Conservation (phyloP, 2,329 filamentous ascomycete species). For the Aspergillus novofumigatus region DNA sequence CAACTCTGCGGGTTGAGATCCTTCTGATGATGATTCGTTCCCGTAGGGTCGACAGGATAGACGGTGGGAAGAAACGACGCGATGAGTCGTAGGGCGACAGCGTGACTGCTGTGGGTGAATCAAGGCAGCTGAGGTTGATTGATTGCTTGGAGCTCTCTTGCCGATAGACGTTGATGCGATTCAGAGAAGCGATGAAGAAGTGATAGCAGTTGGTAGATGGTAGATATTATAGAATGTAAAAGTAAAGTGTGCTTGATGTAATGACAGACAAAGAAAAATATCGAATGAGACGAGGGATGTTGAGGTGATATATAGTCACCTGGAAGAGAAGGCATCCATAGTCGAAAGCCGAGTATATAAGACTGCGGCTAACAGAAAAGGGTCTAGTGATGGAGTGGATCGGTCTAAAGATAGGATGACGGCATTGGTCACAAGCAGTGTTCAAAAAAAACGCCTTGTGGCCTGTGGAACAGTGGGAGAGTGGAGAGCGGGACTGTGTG, state of each 20-base stretch:
- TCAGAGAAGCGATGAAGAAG: neutral
- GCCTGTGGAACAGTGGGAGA: neutral
- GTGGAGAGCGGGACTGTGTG: neutral
- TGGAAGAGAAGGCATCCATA: conserved; percentile 10
- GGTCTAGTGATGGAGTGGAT: neutral
- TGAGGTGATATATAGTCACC: conserved; percentile 6
- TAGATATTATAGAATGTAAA: neutral
- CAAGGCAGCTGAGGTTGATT: neutral
- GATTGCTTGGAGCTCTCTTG: neutral
- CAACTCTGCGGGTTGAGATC: conserved; percentile 10
- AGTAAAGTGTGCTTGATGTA: neutral
- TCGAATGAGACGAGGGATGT: neutral
- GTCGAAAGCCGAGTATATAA: neutral
- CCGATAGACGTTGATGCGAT: neutral
- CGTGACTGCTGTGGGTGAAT: conserved; percentile 17
- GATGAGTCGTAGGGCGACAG: conserved; percentile 27
- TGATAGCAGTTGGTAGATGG: neutral
- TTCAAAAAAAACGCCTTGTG: neutral
- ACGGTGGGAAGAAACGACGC: conserved; percentile 19
- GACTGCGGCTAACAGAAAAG: neutral
- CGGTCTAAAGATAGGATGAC: conserved; percentile 11
- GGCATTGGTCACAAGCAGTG: conserved; percentile 16
- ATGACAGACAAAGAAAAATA: neutral
- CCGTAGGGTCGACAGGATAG: conserved; percentile 12
- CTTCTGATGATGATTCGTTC: conserved; percentile 18